phyloP scores from a whole-genome alignment of 108 stramenopile species.

The Stephanodiscus triporus region DNA sequence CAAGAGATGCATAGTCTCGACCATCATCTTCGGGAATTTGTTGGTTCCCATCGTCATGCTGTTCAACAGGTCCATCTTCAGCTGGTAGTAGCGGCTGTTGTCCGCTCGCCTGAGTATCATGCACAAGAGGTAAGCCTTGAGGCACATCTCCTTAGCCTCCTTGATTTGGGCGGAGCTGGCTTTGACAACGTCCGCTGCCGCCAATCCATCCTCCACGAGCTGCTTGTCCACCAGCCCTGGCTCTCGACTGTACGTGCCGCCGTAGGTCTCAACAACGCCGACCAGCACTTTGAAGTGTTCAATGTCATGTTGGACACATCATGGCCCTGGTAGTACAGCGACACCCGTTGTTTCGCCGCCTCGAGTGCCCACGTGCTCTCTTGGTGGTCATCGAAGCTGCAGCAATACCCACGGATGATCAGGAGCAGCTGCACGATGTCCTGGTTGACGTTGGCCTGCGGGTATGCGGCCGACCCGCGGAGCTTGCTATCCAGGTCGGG shows the following conservation, averaged over 20 bases:
- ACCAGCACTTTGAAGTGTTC: constrained; percentile 3
- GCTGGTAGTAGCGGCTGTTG: background rate
- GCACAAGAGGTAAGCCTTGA: background rate
- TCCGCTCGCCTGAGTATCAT: background rate
- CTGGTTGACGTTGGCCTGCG: background rate
- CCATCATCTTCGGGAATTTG: background rate
- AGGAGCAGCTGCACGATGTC: constrained; percentile 10
- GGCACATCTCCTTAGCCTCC: background rate
- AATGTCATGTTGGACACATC: background rate
- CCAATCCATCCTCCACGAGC: background rate
- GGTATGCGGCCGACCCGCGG: background rate
- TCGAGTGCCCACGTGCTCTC: constrained; percentile 9
- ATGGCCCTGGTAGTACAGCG: background rate
- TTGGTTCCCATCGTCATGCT: background rate
- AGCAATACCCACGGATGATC: constrained; percentile 8
- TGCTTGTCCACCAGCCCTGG: background rate
- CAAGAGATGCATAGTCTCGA: background rate
- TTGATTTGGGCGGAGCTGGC: background rate
- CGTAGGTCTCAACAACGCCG: constrained; percentile 16
- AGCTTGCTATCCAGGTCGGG: background rate
- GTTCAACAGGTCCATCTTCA: background rate
- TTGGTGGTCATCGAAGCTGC: constrained; percentile 8
- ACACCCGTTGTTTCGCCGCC: background rate
- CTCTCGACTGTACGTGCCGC: background rate
- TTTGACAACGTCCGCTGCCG: background rate